Base-by-base conservation (phyloP, 352 stramenopile species). In the Phytophthora kernoviae region DNA sequence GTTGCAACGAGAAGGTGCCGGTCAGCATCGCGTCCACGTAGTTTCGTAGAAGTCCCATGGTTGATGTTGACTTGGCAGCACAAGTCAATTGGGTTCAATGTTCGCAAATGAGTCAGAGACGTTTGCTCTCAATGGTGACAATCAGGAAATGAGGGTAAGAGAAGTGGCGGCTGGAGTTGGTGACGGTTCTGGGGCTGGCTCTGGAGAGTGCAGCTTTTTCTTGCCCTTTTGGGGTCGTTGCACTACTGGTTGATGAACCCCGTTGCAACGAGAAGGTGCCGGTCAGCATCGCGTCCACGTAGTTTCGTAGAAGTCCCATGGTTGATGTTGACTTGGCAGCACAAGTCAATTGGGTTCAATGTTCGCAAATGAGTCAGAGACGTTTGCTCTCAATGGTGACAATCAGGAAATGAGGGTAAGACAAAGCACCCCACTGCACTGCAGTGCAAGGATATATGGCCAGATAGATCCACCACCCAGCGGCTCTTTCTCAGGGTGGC, bases 241-340 rank as follows among this genome's bases (percentile, higher is more conserved):
- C 52, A 27, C 46, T 62, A 20, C 22, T 27, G 3, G 44, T 56
- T 0, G 46, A 54, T 15, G 61, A 46, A 3, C 52, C n/a, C 11
- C 46, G 54, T 12, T 58, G 43, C 15, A 62, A 54, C 20, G 56
- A 62, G 30, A 69, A 67, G 2, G 70, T 69, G 55, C 56, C 58
- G 21, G 62, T 58, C 8, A 76, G 49, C 48, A 73, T 50, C 18
- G 67, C 66, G 53, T 73, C 66, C 54, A 76, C 58, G 46, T 68
- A 79, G 17, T 37, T 64, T 47, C 70, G 63, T 15, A 79, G 59
- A 21, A 70, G 63, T 8, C 67, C 67, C 67, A 77, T 76, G 27
- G 9, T 58, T 51, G 15, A 18, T 3, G 18, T 46, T 40, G 33
- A 18, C 32, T 26, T 17, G 20, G 34, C 42, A 14, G 2, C 24